These are phyloP conservation scores for Penicillium sp. DNA, from an alignment of 2,329 filamentous ascomycete species.

Conservation along the genomic window DNA sequence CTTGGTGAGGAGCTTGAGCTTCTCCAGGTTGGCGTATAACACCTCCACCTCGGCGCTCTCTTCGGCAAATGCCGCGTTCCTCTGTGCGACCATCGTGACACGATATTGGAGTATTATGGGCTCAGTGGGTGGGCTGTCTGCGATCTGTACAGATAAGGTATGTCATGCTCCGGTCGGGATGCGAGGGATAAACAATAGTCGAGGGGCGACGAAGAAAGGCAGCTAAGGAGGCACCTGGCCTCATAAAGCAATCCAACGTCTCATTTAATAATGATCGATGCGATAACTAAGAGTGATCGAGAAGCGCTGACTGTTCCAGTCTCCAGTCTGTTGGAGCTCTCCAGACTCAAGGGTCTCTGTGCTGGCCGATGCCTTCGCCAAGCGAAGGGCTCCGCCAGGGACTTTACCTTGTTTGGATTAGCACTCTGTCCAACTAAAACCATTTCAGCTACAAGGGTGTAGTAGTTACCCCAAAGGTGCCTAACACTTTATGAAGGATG, in stretches of 20 bases:
- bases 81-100: slow-evolving; percentile 56
- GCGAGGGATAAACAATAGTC: background rate
- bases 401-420: background rate
- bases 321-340: background rate
- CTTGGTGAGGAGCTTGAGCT: slow-evolving; percentile 90
- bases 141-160: slow-evolving; percentile 12
- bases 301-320: background rate
- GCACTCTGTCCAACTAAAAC: background rate
- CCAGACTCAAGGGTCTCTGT: background rate
- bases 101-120: slow-evolving; percentile 13
- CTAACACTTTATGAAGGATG: background rate
- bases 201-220: background rate
- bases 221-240: slow-evolving; percentile 31
- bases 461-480: background rate
- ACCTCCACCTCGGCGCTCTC: slow-evolving; percentile 72
- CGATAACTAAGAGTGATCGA: background rate
- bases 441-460: background rate
- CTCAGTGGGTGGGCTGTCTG: slow-evolving; percentile 10
- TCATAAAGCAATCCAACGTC: slow-evolving; percentile 19
- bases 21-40: slow-evolving; percentile 75
- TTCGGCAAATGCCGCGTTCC: slow-evolving; percentile 65
- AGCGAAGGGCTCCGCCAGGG: background rate
- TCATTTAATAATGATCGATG: slow-evolving; percentile 4
- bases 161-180: slow-evolving; percentile 19
- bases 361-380: background rate